phyloP scores from a whole-genome alignment of 2,329 filamentous ascomycete genomes.

The Aquanectria penicillioides region DNA sequence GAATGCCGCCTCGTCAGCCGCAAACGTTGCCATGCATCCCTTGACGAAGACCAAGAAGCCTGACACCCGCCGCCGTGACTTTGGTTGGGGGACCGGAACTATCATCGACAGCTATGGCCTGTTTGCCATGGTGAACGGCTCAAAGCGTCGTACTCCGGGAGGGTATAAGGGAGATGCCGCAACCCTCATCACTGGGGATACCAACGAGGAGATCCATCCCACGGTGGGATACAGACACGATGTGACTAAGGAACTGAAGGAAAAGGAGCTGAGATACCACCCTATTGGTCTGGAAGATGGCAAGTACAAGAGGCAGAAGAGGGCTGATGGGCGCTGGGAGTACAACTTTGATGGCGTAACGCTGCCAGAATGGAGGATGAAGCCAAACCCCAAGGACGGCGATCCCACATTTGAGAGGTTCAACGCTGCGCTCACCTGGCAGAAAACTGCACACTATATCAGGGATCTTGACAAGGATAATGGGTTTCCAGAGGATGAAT shows the following conservation, averaged over 20 bases:
- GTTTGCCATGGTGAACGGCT: constrained; percentile 23
- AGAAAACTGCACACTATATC: background rate
- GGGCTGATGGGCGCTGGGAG: constrained; percentile 8
- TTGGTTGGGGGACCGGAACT: constrained; percentile 38
- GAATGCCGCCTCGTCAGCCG: no score
- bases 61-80: constrained; percentile 27
- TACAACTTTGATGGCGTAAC: constrained; percentile 1
- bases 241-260: constrained; percentile 2
- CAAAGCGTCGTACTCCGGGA: constrained; percentile 28
- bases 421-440: background rate
- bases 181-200: constrained; percentile 14
- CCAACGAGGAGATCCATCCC: constrained; percentile 36
- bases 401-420: background rate
- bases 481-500: no score
- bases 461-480: background rate
- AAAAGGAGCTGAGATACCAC: constrained; percentile 27
- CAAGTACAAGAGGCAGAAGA: constrained; percentile 28
- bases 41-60: constrained; percentile 18
- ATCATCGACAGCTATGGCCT: constrained; percentile 38
- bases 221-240: constrained; percentile 34
- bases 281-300: constrained; percentile 26
- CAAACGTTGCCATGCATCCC: constrained; percentile 8
- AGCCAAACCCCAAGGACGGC: constrained; percentile 21
- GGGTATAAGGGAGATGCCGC: constrained; percentile 25
- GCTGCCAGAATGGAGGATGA: constrained; percentile 36